Evolutionary conservation across 176 grass and related monocot genomes (phyloP).

Genomic region (Panicum miliaceum): DNA sequence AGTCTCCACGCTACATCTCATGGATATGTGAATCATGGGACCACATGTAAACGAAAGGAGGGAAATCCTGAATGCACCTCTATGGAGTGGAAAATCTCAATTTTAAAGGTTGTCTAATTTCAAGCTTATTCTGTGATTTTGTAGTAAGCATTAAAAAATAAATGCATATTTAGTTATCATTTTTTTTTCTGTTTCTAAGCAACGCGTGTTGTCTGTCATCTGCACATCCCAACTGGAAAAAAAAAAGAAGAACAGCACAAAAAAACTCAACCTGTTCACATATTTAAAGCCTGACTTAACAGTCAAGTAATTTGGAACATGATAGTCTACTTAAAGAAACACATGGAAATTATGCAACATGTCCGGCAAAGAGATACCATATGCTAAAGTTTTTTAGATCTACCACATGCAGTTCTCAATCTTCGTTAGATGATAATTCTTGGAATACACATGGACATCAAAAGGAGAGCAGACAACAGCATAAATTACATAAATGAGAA

Average conservation of each 20-base stretch:
- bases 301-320: not conserved
- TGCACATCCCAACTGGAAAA: not conserved
- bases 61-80: not conserved
- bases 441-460: not conserved
- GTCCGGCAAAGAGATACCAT: not conserved
- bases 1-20: not conserved
- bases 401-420: not conserved
- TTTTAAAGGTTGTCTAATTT: not conserved
- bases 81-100: not conserved
- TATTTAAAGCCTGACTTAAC: not conserved
- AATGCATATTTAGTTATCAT: not conserved
- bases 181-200: constrained; percentile 13
- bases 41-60: not conserved
- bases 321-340: not conserved
- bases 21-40: not conserved
- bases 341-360: constrained; percentile 9
- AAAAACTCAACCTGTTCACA: not conserved
- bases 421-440: constrained; percentile 17
- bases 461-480: not conserved
- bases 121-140: constrained; percentile 5
- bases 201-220: not conserved
- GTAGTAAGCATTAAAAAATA: constrained; percentile 25
- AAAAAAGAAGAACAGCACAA: constrained; percentile 3
- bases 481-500: constrained; percentile 31
- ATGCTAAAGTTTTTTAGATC: not conserved